Conservation (phyloP, 2,329 filamentous ascomycete species). For the Corinectria fuckeliana region DNA sequence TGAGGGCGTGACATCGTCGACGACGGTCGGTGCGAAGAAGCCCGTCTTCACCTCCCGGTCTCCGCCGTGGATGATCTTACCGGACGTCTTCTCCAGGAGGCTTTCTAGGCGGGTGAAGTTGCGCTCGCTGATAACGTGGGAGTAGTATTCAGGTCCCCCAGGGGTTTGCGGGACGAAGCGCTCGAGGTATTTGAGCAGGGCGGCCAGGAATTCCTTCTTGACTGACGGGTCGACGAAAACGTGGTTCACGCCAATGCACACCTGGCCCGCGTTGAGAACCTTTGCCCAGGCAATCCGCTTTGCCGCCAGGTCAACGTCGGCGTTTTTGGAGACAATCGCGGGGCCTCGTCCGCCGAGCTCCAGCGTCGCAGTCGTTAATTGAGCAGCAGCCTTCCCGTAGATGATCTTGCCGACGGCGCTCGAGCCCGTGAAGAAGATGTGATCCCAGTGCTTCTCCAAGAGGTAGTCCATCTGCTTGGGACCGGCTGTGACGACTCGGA, state of each 20-base stretch:
- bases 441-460: conserved; percentile 47
- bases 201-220: conserved; percentile 44
- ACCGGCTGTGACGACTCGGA: conserved; percentile 45
- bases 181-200: conserved; percentile 40
- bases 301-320: conserved; percentile 50
- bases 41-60: conserved; percentile 37
- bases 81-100: conserved; percentile 45
- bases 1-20: conserved; percentile 41
- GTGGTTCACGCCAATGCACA: conserved; percentile 47
- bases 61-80: conserved; percentile 46
- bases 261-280: conserved; percentile 37
- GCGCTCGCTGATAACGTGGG: conserved; percentile 49
- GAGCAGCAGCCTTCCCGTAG: conserved; percentile 48
- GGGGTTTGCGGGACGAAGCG: background rate
- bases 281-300: conserved; percentile 51
- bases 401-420: conserved; percentile 47
- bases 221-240: conserved; percentile 51
- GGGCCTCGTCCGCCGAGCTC: conserved; percentile 55
- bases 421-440: conserved; percentile 55
- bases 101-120: conserved; percentile 49
- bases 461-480: conserved; percentile 46
- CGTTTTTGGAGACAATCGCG: conserved; percentile 49
- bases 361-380: conserved; percentile 51
- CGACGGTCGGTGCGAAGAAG: conserved; percentile 47
- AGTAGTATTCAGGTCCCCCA: conserved; percentile 32